Base-by-base conservation (phyloP, 768 basidiomycete genomes). In the Suillus cothurnatus region DNA sequence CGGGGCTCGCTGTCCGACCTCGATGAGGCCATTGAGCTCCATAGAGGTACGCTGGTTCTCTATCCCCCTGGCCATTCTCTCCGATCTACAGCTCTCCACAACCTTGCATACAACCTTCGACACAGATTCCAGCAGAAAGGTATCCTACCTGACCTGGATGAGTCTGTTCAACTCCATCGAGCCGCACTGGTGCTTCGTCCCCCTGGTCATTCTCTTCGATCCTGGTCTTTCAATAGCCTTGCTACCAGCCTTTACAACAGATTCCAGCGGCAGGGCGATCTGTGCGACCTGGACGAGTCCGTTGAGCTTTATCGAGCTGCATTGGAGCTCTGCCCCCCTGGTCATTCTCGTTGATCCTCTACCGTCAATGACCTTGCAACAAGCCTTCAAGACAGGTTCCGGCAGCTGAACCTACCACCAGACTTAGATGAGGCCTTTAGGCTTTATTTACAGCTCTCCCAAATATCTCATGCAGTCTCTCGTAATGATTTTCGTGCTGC, bases 111-210 rank as follows among this genome's bases (percentile, higher is more conserved):
- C 23, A 26, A 11, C 19, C 52, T 62, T n/a, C 17, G 8, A 14
- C 38, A 31, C 2, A 52, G 70, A 17, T 72, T 58, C 45, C 3
- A 11, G 5, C n/a, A 23, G 19, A 1, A 12, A 0, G 57, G 36
- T 0, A 39, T 23, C 26, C 4, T 45, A 0, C 61, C 52, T 32
- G 70, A 72, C 49, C 38, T 71, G 32, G 49, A 72, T 8, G 60
- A 61, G 0, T 7, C 36, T 0, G 39, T 36, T 21, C 15, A 59
- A 6, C 32, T 34, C 12, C 47, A 49, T 12, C n/a, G 45, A 11
- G n/a, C 9, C 23, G 45, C 45, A 17, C 26, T 52, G 2, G 6
- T 17, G 15, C 17, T 60, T 4, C 17, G 36, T 34, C 19, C 58
- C 8, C 12, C 58, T 1, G n/a, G 58, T 17, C 38, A 43, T 60